Percentiles rank a stretch among this genome's conserved stretches.
phyloP scores from a whole-genome alignment of 257 asterid genomes.

The Cinchona pubescens region DNA sequence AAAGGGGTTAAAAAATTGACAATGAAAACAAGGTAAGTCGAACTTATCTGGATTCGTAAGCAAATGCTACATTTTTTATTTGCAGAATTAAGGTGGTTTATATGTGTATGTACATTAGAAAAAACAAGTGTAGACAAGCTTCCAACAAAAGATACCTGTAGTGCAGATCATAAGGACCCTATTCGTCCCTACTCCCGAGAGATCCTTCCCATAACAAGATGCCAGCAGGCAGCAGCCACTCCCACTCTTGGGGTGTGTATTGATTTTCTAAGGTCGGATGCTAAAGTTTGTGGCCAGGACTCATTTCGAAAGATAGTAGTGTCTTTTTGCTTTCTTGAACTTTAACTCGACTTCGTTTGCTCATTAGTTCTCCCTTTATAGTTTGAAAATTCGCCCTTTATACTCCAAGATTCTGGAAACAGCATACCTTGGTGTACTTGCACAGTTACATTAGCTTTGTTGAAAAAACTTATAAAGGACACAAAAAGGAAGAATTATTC shows the following conservation, averaged over 20 bases:
- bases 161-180: neutral
- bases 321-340: neutral
- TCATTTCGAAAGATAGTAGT: neutral
- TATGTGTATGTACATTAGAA: neutral
- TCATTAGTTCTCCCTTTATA: neutral
- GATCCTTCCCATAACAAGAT: neutral
- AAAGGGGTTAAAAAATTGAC: no score
- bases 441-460: neutral
- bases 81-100: no score
- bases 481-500: neutral
- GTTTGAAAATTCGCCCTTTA: neutral
- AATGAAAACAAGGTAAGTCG: no score
- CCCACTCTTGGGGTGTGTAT: neutral
- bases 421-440: neutral
- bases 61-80: no score
- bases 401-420: neutral
- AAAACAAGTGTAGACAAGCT: neutral
- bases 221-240: no score
- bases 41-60: no score
- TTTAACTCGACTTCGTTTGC: neutral
- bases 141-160: neutral
- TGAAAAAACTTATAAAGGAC: neutral
- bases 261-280: neutral
- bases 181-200: neutral
- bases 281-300: neutral